A percentile compares a stretch with the other conserved stretches of the same genome.
These are phyloP conservation scores for Exsudoporus floridanus DNA, from an alignment of 1,284 basidiomycete genomes.

Conservation along the genomic window DNA sequence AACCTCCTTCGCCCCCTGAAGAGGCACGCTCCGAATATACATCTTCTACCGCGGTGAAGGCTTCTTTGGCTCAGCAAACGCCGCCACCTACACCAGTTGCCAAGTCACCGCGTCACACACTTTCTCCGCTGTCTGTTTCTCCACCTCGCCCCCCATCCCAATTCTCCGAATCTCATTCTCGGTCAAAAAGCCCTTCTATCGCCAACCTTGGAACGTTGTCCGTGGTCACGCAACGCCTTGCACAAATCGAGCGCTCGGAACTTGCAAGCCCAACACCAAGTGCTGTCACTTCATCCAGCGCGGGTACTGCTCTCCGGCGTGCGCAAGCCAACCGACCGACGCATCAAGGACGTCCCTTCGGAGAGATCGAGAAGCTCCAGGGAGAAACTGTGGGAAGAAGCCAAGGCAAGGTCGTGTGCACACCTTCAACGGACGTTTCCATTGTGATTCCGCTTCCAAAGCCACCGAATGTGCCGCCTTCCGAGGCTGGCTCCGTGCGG, in stretches of 20 bases:
- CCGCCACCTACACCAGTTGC: slow-evolving; percentile 27
- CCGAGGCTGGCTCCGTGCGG: slow-evolving; percentile 17
- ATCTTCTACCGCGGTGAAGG: slow-evolving; percentile 24
- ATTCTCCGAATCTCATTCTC: slow-evolving; percentile 28
- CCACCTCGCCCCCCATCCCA: slow-evolving; percentile 31
- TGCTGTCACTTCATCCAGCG: slow-evolving; percentile 26
- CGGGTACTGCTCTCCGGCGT: slow-evolving; percentile 29
- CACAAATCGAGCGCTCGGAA: slow-evolving; percentile 42
- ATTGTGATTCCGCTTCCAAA: slow-evolving; percentile 29
- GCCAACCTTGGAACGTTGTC: slow-evolving; percentile 49
- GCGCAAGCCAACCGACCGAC: slow-evolving; percentile 21
- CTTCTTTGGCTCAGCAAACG: slow-evolving; percentile 5
- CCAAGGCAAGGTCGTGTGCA: slow-evolving; percentile 7
- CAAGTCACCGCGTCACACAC: slow-evolving; percentile 20
- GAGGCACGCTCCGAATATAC: slow-evolving; percentile 32
- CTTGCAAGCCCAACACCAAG: slow-evolving; percentile 25
- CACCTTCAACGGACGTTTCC: slow-evolving; percentile 28
- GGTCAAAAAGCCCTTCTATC: slow-evolving; percentile 50
- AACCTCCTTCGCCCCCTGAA: slow-evolving; percentile 13
- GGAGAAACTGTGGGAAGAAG: neutral
- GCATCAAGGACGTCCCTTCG: slow-evolving; percentile 20
- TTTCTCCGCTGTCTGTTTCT: slow-evolving; percentile 24
- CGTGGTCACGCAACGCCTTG: slow-evolving; percentile 52
- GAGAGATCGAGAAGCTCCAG: slow-evolving; percentile 28
- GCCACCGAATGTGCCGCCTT: slow-evolving; percentile 7